Base-by-base conservation (phyloP, 495 filamentous ascomycete species). In the Penicillium paxilli region DNA sequence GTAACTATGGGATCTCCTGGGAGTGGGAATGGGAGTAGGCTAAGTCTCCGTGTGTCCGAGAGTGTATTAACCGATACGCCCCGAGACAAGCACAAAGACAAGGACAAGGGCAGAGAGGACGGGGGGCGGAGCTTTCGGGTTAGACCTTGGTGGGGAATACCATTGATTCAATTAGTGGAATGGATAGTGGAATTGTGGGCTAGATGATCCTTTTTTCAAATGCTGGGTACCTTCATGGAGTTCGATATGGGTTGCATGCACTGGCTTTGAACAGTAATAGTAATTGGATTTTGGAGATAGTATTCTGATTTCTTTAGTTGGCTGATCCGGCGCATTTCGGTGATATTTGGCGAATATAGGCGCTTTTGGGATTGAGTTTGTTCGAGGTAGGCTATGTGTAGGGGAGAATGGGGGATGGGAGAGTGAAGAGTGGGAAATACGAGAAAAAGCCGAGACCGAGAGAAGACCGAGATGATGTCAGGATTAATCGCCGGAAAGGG, bases 21-120 rank as follows among this genome's bases (percentile, higher is more conserved):
- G n/a, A n/a, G n/a, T n/a, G n/a, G n/a, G n/a, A n/a, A n/a, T n/a
- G n/a, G n/a, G n/a, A n/a, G n/a, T n/a, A n/a, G n/a, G n/a, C 30
- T 14, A 32, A 32, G 30, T 54, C 64, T 76, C 73, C 73, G 68
- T 71, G 65, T 62, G 65, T 63, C 73, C 73, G 73, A 73, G 24
- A 37, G n/a, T 16, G 14, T 42, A 22, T 54, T 73, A 70, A 49
- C 71, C 69, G 71, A 76, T 62, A 73, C 66, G 62, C 52, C 49
- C 58, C 52, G 58, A 54, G 50, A 57, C 50, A 37, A 47, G 32
- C 21, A 52, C 26, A 52, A 44, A 52, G 22, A 22, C 40, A 24
- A 11, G 4, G 32, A 21, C 32, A 23, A 2, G 40, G 55, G 55
- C 21, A 20, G 21, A 22, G 17, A 42, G 19, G n/a, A 14, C 8